Evolutionary conservation across 2,329 filamentous ascomycete species (phyloP), one percentile per base, ranked within the genome.

Genomic region (Colletotrichum sp.): DNA sequence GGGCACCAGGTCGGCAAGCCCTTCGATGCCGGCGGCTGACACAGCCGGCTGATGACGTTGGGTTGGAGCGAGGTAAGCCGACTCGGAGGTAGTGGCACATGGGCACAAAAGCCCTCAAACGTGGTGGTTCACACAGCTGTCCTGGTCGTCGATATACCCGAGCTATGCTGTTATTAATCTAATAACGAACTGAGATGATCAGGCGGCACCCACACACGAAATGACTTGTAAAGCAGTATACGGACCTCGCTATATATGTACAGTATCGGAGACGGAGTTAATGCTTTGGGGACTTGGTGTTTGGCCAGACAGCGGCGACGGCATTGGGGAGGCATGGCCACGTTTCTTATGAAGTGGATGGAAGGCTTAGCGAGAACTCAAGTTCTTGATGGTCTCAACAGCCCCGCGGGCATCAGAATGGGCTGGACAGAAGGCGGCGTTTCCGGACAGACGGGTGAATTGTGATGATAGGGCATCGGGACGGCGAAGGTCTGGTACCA

Each of bases 1-100:
- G 78, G 87, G 89, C 70, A 88, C 91, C 78, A 91, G 74, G 27
- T 84, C 82, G 55, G 80, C 85, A 13, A 83, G 83, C 75, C 84
- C 84, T 48, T 82, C 82, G 8, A 76, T 81, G 70, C 80, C 82
- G 30, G 80, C 80, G 8, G 77, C 82, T 9, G 81, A 83, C 68
- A 78, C 78, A 30, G 81, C 79, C 12, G 78, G 79, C 69, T 82
- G 79, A 78, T 65, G 30, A 30, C 22, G 4, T 15, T 27, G 34
- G 18, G 30, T 10, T 39, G 13, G 25, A 62, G 61, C 39, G 55
- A 62, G 36, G 8, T 30, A 27, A 22, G 55, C 39, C 72, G 69
- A 43, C 43, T 22, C 43, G 9, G 22, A 27, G 6, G 56, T 48
- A 62, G 69, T 39, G 34, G 48, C n/a, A 52, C 8, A 36, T 5